Conservation (phyloP, 257 asterid genomes). For the Nicotiana attenuata region DNA sequence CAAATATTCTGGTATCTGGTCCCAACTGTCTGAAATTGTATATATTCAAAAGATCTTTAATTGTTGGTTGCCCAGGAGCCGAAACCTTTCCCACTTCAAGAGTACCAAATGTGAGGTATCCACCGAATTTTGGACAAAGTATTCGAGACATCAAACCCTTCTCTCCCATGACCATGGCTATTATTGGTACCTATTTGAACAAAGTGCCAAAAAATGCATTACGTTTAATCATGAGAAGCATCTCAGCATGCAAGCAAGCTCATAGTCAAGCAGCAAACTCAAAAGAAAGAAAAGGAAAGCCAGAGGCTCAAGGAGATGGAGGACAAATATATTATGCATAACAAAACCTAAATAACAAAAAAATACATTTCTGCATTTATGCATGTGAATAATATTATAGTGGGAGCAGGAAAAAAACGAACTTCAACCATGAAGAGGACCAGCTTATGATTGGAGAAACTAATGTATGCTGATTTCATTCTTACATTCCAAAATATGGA, state of each 20-base stretch:
- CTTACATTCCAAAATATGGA: background rate
- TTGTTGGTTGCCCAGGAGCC: slow-evolving; percentile 98
- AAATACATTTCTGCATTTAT: background rate
- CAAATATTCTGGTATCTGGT: slow-evolving; percentile 79
- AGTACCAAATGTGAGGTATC: slow-evolving; percentile 92
- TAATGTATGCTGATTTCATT: background rate
- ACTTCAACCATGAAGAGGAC: background rate
- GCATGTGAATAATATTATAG: background rate
- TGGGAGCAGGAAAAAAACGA: background rate
- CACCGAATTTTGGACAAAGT: slow-evolving; percentile 93
- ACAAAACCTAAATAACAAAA: background rate
- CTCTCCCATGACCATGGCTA: slow-evolving; percentile 99
- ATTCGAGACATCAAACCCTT: slow-evolving; percentile 84
- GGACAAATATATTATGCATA: background rate
- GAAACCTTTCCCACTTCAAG: slow-evolving; percentile 80
- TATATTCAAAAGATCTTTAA: slow-evolving; percentile 64
- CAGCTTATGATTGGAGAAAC: background rate
- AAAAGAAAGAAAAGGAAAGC: background rate
- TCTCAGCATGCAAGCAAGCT: background rate
- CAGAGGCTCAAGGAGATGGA: background rate
- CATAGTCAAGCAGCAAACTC: background rate
- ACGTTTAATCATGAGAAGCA: background rate
- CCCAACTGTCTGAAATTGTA: slow-evolving; percentile 78
- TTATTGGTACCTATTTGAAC: slow-evolving; percentile 65
- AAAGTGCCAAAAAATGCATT: slow-evolving; percentile 10